Evolutionary conservation across 306 rosid genomes (phyloP).

Genomic region (Adenanthera pavonina): DNA sequence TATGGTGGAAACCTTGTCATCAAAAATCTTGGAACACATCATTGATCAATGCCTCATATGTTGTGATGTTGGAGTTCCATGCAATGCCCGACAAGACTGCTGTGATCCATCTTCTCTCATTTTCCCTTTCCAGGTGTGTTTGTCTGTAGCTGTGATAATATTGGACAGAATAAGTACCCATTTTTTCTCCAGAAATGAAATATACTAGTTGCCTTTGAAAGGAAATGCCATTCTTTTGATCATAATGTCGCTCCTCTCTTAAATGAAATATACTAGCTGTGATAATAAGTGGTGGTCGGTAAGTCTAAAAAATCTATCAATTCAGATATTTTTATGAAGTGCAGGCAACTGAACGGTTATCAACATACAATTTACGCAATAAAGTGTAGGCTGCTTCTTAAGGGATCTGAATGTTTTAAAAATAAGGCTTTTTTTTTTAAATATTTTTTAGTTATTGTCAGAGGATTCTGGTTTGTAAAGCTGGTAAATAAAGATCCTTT

Average conservation of each 20-base stretch:
- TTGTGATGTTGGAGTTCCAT: constrained; percentile 95
- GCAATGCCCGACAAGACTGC: constrained; percentile 90
- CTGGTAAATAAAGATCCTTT: not conserved
- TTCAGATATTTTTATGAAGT: constrained; percentile 11
- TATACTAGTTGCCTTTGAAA: constrained; percentile 11
- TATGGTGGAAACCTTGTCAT: constrained; percentile 76
- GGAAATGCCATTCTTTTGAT: not conserved
- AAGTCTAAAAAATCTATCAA: not conserved
- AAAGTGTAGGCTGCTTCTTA: not conserved
- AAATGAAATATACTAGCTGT: too few species aligned
- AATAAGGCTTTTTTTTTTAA: not conserved
- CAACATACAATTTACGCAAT: not conserved
- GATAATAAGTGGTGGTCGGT: constrained; percentile 8
- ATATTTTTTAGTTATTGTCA: not conserved
- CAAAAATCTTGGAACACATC: constrained; percentile 84
- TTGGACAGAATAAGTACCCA: not conserved
- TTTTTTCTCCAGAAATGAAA: constrained; percentile 23
- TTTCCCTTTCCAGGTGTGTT: constrained; percentile 93
- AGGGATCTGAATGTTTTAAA: constrained; percentile 13
- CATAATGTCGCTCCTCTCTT: constrained; percentile 20
- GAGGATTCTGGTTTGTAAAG: constrained; percentile 1
- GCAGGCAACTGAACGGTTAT: not conserved
- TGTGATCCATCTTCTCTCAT: constrained; percentile 90
- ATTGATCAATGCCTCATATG: constrained; percentile 95
- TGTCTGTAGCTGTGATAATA: constrained; percentile 13